A percentile compares a stretch with the other conserved stretches of the same genome.
Evolutionary conservation across 2,329 filamentous ascomycete species (phyloP).

Genomic region (Harringtonia aguacate): DNA sequence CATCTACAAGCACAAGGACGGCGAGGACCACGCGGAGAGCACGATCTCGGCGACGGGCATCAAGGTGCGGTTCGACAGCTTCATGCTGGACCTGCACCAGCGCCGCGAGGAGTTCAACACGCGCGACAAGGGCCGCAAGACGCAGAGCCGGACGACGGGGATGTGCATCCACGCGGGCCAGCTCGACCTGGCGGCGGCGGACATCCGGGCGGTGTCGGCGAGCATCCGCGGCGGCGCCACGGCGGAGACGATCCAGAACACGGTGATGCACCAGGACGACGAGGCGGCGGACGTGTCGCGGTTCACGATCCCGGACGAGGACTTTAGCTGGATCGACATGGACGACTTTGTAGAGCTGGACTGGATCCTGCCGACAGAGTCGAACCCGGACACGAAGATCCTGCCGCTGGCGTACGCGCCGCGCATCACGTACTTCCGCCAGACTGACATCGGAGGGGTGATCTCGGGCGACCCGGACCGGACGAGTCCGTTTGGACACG

Average conservation of each 20-base stretch:
- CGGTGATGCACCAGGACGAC: conserved; percentile 39
- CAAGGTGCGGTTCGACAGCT: conserved; percentile 90
- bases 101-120: conserved; percentile 85
- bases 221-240: conserved; percentile 75
- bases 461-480: conserved; percentile 72
- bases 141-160: conserved; percentile 71
- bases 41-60: conserved; percentile 88
- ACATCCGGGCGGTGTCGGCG: conserved; percentile 87
- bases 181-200: conserved; percentile 81
- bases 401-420: conserved; percentile 85
- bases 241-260: conserved; percentile 57
- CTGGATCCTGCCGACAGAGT: conserved; percentile 85
- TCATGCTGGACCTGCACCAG: conserved; percentile 94
- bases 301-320: conserved; percentile 92
- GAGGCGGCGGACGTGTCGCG: conserved; percentile 65
- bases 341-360: conserved; percentile 98
- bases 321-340: conserved; percentile 97
- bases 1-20: conserved; percentile 97
- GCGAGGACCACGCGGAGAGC: conserved; percentile 67
- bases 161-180: conserved; percentile 96
- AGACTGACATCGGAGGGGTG: conserved; percentile 80
- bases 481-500: conserved; percentile 83
- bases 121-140: conserved; percentile 63
- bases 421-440: conserved; percentile 93
- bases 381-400: conserved; percentile 89